These are phyloP conservation scores for Podila clonocystis DNA, from an alignment of 192 early-diverging fungal genomes.

Conservation along the genomic window DNA sequence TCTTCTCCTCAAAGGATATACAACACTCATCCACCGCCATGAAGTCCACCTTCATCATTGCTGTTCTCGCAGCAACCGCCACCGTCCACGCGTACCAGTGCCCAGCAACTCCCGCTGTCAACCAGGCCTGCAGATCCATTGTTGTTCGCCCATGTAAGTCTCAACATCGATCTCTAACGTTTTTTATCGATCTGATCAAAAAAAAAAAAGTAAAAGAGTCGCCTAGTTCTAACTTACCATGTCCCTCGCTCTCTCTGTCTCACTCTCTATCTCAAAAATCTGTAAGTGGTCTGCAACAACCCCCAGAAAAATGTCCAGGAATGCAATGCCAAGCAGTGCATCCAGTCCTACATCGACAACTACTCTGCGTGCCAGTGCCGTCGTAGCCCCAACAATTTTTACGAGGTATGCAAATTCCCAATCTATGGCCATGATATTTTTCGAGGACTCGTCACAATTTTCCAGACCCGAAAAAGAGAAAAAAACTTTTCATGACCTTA, in stretches of 20 bases:
- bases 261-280: neutral
- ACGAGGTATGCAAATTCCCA: neutral
- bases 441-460: neutral
- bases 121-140: slow-evolving; percentile 6
- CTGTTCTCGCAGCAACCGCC: slow-evolving; percentile 18
- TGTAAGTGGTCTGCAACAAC: slow-evolving; percentile 27
- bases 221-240: neutral
- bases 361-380: slow-evolving; percentile 31
- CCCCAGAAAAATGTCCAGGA: slow-evolving; percentile 2
- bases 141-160: slow-evolving; percentile 22
- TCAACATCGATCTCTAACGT: neutral
- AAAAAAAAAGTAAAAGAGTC: too few species aligned
- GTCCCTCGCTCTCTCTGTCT: neutral
- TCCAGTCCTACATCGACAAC: slow-evolving; percentile 24
- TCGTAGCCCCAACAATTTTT: slow-evolving; percentile 10
- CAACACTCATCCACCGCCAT: neutral
- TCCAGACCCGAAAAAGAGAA: neutral
- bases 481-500: too few species aligned
- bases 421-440: too few species aligned
- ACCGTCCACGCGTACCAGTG: slow-evolving; percentile 21
- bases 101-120: slow-evolving; percentile 3
- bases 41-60: slow-evolving; percentile 17
- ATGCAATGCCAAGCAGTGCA: slow-evolving; percentile 39
- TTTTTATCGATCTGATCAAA: neutral
- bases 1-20: neutral